A percentile compares a stretch with the other conserved stretches of the same genome.
Evolutionary conservation across 1,284 basidiomycete genomes (phyloP).

Genomic region (Salmacisia buchloeana): DNA sequence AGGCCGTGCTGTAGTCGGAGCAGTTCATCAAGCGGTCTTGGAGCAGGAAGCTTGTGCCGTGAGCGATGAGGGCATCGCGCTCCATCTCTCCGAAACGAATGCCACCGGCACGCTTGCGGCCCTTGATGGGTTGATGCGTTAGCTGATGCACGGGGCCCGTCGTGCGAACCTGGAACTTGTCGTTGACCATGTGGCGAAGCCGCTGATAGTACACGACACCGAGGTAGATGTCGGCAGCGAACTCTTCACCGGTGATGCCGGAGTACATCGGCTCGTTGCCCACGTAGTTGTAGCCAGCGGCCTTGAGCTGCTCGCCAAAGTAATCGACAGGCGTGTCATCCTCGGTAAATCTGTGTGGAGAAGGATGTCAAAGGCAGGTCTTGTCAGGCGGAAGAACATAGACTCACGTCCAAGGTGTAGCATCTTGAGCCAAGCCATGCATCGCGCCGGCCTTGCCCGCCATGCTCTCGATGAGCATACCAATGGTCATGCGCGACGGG

Average conservation of each 20-base stretch:
- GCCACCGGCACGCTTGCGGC: conserved; percentile 94
- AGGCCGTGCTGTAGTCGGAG: conserved; percentile 96
- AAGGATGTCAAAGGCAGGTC: conserved; percentile 43
- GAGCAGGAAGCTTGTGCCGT: conserved; percentile 94
- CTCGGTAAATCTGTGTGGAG: conserved; percentile 73
- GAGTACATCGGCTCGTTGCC: conserved; percentile 99
- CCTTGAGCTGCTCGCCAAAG: conserved; percentile 89
- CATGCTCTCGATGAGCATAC: conserved; percentile 99
- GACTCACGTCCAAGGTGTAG: conserved; percentile 60
- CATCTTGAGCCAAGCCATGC: conserved; percentile 97
- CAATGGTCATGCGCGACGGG: conserved; percentile 99
- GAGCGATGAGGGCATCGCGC: conserved; percentile 93
- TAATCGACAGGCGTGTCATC: conserved; percentile 92
- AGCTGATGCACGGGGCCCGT: conserved; percentile 93
- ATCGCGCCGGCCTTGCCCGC: conserved; percentile 97
- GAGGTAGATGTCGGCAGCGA: conserved; percentile 96
- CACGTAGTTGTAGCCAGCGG: conserved; percentile 96
- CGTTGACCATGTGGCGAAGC: conserved; percentile 96
- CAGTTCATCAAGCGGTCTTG: conserved; percentile 99
- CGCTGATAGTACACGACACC: conserved; percentile 98
- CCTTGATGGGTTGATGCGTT: conserved; percentile 97
- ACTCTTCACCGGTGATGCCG: conserved; percentile 96
- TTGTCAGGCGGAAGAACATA: background rate
- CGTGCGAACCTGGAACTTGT: conserved; percentile 99
- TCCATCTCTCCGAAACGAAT: conserved; percentile 99